phyloP scores from a whole-genome alignment of 345 rosid species.

The Linum trigynum region DNA sequence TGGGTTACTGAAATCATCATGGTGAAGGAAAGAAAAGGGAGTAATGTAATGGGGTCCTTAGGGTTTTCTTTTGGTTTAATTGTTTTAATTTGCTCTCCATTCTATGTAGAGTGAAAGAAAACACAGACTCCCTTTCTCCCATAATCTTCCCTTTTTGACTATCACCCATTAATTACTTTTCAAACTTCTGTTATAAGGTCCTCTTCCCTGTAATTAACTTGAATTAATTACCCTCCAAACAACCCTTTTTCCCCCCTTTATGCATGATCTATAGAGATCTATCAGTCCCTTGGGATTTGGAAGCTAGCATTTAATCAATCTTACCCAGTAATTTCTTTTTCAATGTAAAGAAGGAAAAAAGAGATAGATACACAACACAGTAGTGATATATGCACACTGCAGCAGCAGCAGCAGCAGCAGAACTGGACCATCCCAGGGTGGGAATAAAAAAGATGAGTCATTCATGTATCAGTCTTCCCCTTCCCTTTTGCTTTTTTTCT shows the following conservation, averaged over 20 bases:
- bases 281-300: background rate
- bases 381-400: too few relatives aligned
- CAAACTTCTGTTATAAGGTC: background rate
- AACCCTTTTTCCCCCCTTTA: slow-evolving; percentile 7
- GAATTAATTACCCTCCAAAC: background rate
- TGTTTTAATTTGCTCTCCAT: too few relatives aligned
- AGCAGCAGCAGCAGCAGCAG: too few relatives aligned
- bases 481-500: slow-evolving; percentile 8
- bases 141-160: background rate
- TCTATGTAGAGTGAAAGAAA: background rate
- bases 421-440: slow-evolving; percentile 16
- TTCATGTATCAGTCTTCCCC: slow-evolving; percentile 16
- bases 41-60: too few relatives aligned
- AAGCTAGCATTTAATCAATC: too few relatives aligned
- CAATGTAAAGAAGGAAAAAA: slow-evolving; percentile 14
- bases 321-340: background rate
- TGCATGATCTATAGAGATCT: slow-evolving; percentile 1
- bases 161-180: background rate
- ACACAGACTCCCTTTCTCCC: background rate
- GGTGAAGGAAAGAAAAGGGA: too few relatives aligned
- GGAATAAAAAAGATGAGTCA: slow-evolving; percentile 15
- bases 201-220: too few relatives aligned
- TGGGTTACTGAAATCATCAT: too few relatives aligned
- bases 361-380: background rate
- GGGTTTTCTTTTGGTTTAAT: too few relatives aligned